A percentile compares a stretch with the other conserved stretches of the same genome.
These are phyloP conservation scores for Fusarium nurragi DNA, from an alignment of 2,329 filamentous ascomycete species.

Conservation along the genomic window DNA sequence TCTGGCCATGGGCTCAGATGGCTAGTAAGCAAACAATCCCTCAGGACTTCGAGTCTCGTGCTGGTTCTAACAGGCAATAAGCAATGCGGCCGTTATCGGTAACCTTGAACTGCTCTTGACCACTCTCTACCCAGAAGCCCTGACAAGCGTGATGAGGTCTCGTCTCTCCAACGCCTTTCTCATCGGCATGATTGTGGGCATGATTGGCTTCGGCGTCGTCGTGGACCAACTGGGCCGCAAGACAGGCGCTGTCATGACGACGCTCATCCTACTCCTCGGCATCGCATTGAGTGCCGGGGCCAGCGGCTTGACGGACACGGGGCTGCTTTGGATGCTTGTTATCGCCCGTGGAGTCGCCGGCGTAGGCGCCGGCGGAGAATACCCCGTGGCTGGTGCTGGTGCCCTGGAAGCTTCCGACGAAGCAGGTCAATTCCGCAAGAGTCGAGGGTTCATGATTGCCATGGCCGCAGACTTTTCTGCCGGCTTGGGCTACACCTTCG, in stretches of 20 bases:
- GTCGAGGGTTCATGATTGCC: slow-evolving; percentile 12
- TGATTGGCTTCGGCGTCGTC: slow-evolving; percentile 2
- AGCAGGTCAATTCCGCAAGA: slow-evolving; percentile 8
- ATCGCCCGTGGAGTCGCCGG: slow-evolving; percentile 14
- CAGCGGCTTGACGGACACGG: neutral
- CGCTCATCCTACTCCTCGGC: neutral
- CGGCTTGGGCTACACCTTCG: neutral
- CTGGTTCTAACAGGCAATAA: neutral
- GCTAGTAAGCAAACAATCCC: neutral
- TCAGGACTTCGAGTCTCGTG: neutral
- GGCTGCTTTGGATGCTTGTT: slow-evolving; percentile 8
- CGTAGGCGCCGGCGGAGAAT: slow-evolving; percentile 1
- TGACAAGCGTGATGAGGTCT: neutral
- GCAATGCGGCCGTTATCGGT: slow-evolving; percentile 3
- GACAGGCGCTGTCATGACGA: slow-evolving; percentile 10
- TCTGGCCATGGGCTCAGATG: slow-evolving; percentile 6
- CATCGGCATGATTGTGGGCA: slow-evolving; percentile 3
- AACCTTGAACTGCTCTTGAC: slow-evolving; percentile 1
- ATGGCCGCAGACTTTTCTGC: slow-evolving; percentile 11
- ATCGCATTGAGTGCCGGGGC: slow-evolving; percentile 1
- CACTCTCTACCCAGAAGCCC: slow-evolving; percentile 1
- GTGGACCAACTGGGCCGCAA: slow-evolving; percentile 13
- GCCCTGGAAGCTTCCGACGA: neutral
- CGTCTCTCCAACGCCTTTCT: slow-evolving; percentile 1
- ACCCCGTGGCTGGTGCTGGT: slow-evolving; percentile 6